These are phyloP conservation scores for Pseudohyphozyma bogoriensis DNA, from an alignment of 768 basidiomycete genomes.

Conservation along the genomic window DNA sequence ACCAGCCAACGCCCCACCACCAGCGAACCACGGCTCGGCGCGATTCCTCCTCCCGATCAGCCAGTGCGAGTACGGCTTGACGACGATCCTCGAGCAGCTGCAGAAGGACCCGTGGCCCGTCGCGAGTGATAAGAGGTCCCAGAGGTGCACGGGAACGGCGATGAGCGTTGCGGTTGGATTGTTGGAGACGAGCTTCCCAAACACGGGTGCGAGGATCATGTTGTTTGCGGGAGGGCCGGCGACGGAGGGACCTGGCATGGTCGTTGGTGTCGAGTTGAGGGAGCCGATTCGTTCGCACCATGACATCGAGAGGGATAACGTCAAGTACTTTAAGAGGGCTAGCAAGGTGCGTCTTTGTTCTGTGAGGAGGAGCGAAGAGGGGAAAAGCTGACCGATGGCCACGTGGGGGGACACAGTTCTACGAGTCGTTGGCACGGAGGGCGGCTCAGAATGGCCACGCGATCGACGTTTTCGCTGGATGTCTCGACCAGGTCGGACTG, in stretches of 20 bases:
- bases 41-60: conserved; percentile 84
- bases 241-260: conserved; percentile 94
- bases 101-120: conserved; percentile 95
- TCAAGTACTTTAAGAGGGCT: conserved; percentile 94
- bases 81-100: conserved; percentile 78
- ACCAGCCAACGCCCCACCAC: conserved; percentile 47
- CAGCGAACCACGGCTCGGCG: conserved; percentile 50
- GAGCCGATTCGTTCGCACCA: conserved; percentile 98
- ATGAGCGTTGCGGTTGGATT: conserved; percentile 85
- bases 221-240: conserved; percentile 89
- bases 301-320: conserved; percentile 92
- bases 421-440: conserved; percentile 84
- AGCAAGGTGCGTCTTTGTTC: conserved; percentile 67
- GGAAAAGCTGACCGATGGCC: no score
- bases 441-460: conserved; percentile 90
- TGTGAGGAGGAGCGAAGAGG: no score
- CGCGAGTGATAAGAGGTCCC: conserved; percentile 79
- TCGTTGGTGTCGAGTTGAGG: conserved; percentile 86
- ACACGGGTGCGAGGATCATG: conserved; percentile 93
- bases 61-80: conserved; percentile 92
- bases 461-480: conserved; percentile 90
- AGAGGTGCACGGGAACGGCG: conserved; percentile 92
- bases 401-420: conserved; percentile 59
- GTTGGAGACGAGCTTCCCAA: conserved; percentile 77
- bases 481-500: conserved; percentile 93